These are phyloP conservation scores for Amphicarpaea edgeworthii DNA, from an alignment of 306 rosid species.

Conservation along the genomic window DNA sequence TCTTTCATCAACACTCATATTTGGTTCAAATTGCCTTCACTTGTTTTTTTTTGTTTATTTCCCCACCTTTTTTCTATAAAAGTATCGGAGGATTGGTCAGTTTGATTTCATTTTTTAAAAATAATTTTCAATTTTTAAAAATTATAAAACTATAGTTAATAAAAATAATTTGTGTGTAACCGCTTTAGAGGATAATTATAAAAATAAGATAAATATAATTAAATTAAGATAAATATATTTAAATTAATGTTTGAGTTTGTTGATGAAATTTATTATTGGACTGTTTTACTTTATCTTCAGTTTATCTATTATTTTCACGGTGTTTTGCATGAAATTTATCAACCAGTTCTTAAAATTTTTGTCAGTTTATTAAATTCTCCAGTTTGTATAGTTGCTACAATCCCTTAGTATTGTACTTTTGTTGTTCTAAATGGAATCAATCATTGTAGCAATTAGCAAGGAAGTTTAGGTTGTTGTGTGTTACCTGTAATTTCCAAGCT, in stretches of 20 bases:
- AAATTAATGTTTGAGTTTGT: too few relatives aligned
- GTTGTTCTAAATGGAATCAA: constrained; percentile 18
- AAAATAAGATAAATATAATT: too few relatives aligned
- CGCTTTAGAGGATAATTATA: too few relatives aligned
- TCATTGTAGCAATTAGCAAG: neutral
- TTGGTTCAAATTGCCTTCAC: constrained; percentile 27
- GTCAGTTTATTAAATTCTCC: constrained; percentile 17
- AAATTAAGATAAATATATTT: too few relatives aligned
- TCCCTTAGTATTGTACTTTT: constrained; percentile 22
- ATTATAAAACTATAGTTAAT: too few relatives aligned
- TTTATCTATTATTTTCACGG: too few relatives aligned
- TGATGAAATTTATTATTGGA: too few relatives aligned
- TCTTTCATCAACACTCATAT: constrained; percentile 31
- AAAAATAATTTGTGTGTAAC: too few relatives aligned
- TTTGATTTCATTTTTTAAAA: too few relatives aligned
- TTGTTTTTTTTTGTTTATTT: neutral
- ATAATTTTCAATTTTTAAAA: too few relatives aligned
- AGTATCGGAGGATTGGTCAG: too few relatives aligned
- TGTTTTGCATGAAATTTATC: constrained; percentile 1
- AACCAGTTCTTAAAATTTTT: constrained; percentile 8
- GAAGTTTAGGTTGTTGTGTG: constrained; percentile 32
- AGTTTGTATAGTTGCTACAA: constrained; percentile 14
- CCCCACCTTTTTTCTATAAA: neutral
- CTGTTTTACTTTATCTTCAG: too few relatives aligned
- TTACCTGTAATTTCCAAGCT: constrained; percentile 17